Base-by-base conservation (phyloP, 768 basidiomycete species). In the Psilocybe azurescens region DNA sequence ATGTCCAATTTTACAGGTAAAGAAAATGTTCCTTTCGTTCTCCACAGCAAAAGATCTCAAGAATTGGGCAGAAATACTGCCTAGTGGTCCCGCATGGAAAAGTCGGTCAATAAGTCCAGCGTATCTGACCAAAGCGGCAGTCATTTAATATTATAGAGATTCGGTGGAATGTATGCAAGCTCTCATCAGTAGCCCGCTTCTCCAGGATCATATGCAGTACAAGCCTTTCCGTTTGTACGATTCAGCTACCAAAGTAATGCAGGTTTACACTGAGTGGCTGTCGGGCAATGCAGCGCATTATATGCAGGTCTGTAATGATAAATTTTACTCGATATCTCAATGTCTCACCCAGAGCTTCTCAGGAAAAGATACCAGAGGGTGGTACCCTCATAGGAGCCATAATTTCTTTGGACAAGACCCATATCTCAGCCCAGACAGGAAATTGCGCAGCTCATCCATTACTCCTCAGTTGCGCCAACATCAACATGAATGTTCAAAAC, bases 381-480 rank as follows among this genome's bases (percentile, higher is more conserved):
- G 65, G 68, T 0, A 76, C 74, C 0, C 61, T 78, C n/a, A 53
- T 77, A 7, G 72, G 75, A 1, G 64, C 69, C 0, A 67, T 78
- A 7, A 55, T 69, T 1, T 71, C 72, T 3, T 74, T 72, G 0
- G 73, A 77, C 56, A 78, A 78, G 53, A 76, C 76, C 6, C 69
- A 69, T 20, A 69, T 79, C 13, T 70, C 74, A 0, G 58, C 66
- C 16, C 70, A 70, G 56, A 75, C 73, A 10, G 75, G 76, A n/a
- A 67, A 68, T 28, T 68, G 71, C 30, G 62, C 66, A 4, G 76
- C 73, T 38, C 74, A 78, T 41, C 77, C 74, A 0, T 54, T 77
- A 0, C 60, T 77, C 0, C 58, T 78, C 7, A 72, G 61, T 0
- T 47, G 77, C 3, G 73, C 74, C 10, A 79, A 80, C 58, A 71